Percentiles rank a stretch among this genome's conserved stretches.
Conservation (phyloP, 176 grass and related monocot species). For the Neostapfia colusana region DNA sequence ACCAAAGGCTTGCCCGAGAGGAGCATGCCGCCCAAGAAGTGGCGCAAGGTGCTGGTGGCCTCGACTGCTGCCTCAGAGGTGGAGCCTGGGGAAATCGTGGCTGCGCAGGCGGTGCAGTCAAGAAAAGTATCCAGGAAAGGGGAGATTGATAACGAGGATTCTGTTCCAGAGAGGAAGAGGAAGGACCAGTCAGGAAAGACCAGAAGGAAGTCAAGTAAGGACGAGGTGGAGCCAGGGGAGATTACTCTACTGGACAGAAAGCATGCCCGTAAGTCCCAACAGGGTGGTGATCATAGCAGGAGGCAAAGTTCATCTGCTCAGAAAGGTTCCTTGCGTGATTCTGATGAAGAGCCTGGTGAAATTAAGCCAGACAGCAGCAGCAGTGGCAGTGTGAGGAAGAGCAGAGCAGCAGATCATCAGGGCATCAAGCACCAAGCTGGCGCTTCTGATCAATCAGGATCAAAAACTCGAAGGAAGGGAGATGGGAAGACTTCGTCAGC, state of each 20-base stretch:
- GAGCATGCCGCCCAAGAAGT: constrained; percentile 74
- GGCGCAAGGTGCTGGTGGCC: constrained; percentile 58
- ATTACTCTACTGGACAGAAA: constrained; percentile 39
- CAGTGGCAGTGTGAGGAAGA: constrained; percentile 49
- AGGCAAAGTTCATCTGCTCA: constrained; percentile 33
- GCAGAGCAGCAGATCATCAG: constrained; percentile 45
- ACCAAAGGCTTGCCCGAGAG: constrained; percentile 40
- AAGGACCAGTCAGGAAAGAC: constrained; percentile 42
- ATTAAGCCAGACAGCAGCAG: constrained; percentile 73
- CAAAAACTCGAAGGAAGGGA: constrained; percentile 55
- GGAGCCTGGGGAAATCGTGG: constrained; percentile 52
- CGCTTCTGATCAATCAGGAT: constrained; percentile 47
- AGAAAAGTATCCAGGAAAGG: constrained; percentile 47
- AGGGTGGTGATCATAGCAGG: constrained; percentile 30
- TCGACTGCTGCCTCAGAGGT: constrained; percentile 47
- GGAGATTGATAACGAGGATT: constrained; percentile 45
- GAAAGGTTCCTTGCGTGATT: constrained; percentile 46
- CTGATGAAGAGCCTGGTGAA: constrained; percentile 69
- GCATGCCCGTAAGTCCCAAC: constrained; percentile 30
- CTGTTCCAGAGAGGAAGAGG: constrained; percentile 25
- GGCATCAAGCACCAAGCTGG: constrained; percentile 56
- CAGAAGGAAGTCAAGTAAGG: constrained; percentile 35
- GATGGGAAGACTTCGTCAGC: constrained; percentile 52
- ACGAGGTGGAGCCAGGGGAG: constrained; percentile 39
- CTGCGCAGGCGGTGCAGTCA: background rate